Percentiles rank a stretch among this genome's conserved stretches.
Evolutionary conservation across 1,284 basidiomycete species (phyloP).

Genomic region (Trametes polyzona): DNA sequence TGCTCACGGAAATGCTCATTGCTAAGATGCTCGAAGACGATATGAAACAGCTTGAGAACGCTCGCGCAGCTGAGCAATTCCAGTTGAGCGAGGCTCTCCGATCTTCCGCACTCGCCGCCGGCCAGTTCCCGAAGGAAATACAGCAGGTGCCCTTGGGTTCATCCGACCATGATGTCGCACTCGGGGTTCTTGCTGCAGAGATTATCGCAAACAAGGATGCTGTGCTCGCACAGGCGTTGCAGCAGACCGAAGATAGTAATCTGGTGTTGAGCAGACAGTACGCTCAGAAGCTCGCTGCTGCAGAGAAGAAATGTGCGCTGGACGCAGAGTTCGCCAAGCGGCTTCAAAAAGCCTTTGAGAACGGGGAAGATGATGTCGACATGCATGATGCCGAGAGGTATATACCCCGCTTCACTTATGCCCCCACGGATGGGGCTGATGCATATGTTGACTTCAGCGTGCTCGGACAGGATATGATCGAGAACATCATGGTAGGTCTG

Average conservation of each 20-base stretch:
- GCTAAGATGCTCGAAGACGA: conserved; percentile 43
- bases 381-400: conserved; percentile 39
- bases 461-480: conserved; percentile 34
- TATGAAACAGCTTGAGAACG: conserved; percentile 29
- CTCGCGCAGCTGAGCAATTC: conserved; percentile 38
- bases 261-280: conserved; percentile 36
- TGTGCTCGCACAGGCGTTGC: conserved; percentile 39
- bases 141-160: background rate
- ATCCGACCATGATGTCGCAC: conserved; percentile 37
- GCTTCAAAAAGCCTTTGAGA: conserved; percentile 38
- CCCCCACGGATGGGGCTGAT: too few relatives aligned
- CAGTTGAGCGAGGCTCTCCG: conserved; percentile 37
- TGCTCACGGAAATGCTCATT: conserved; percentile 39
- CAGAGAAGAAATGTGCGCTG: conserved; percentile 42
- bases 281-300: conserved; percentile 43
- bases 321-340: conserved; percentile 44
- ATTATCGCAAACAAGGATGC: conserved; percentile 38
- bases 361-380: conserved; percentile 33
- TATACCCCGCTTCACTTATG: too few relatives aligned
- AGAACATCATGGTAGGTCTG: conserved; percentile 35
- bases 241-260: conserved; percentile 33
- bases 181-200: conserved; percentile 37
- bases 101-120: conserved; percentile 28
- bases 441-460: conserved; percentile 25
- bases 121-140: conserved; percentile 28